These are phyloP conservation scores for Flaveria trinervia DNA, from an alignment of 129 eudicot species.

Conservation along the genomic window DNA sequence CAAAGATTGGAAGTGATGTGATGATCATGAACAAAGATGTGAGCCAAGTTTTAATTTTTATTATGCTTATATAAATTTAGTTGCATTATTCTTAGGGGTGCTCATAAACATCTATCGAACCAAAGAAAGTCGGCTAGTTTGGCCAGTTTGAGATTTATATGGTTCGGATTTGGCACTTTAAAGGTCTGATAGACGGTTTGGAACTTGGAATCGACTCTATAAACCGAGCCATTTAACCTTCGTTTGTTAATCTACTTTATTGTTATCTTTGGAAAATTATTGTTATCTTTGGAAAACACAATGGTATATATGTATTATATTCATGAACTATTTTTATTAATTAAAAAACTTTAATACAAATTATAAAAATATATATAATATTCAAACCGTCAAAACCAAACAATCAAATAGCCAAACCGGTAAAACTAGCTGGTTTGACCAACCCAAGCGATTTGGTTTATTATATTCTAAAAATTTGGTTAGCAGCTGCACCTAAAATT, in stretches of 20 bases:
- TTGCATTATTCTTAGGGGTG: too few species aligned
- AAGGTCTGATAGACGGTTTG: neutral
- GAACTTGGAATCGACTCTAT: neutral
- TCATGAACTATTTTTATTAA: neutral
- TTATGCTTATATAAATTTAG: too few species aligned
- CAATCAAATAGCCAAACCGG: neutral
- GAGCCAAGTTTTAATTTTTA: constrained; percentile 27
- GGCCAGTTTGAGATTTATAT: neutral
- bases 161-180: neutral
- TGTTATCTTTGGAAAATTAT: neutral
- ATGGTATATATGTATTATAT: neutral
- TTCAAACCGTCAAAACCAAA: too few species aligned
- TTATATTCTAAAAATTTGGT: neutral
- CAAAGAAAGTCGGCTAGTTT: neutral
- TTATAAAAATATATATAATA: neutral
- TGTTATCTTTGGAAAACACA: too few species aligned
- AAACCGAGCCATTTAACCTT: neutral
- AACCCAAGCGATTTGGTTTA: neutral
- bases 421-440: neutral
- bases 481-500: neutral
- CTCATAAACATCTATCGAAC: too few species aligned
- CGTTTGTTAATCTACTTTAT: too few species aligned
- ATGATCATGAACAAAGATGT: constrained; percentile 86
- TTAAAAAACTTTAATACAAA: neutral
- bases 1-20: constrained; percentile 85